Percentiles rank a stretch among this genome's conserved stretches.
Evolutionary conservation across 2,329 filamentous ascomycete species (phyloP).

Genomic region (Endocalyx cinctus): DNA sequence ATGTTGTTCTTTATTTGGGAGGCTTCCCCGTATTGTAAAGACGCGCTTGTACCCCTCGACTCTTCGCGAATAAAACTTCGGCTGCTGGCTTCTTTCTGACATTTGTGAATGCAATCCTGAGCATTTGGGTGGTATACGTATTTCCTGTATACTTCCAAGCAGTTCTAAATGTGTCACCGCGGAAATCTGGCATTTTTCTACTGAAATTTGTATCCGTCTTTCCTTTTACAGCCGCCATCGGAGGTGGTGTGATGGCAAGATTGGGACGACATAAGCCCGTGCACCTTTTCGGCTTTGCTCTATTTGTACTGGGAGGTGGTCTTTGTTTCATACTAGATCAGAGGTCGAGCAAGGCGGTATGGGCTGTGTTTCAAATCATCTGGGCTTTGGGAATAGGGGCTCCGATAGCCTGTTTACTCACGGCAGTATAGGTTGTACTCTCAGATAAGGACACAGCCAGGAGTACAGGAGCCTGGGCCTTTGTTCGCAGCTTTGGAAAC

Average conservation of each 20-base stretch:
- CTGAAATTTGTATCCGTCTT: constrained; percentile 18
- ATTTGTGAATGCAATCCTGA: constrained; percentile 30
- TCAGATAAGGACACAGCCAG: constrained; percentile 20
- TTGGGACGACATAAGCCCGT: constrained; percentile 10
- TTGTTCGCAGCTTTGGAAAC: constrained; percentile 34
- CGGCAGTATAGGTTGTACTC: constrained; percentile 28
- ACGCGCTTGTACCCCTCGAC: constrained; percentile 34
- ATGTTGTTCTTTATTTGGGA: constrained; percentile 3
- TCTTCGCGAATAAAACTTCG: constrained; percentile 38
- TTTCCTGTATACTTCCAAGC: constrained; percentile 38
- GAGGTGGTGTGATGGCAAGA: constrained; percentile 16
- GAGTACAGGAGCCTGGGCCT: constrained; percentile 28
- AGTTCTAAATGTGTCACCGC: constrained; percentile 22
- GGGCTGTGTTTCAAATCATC: constrained; percentile 31
- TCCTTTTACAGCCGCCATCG: constrained; percentile 15
- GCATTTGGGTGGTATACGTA: constrained; percentile 30
- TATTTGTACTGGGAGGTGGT: constrained; percentile 26
- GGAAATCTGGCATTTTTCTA: constrained; percentile 15
- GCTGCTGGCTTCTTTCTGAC: constrained; percentile 24
- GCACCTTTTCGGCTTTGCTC: constrained; percentile 18
- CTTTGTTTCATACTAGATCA: constrained; percentile 28
- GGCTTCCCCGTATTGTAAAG: constrained; percentile 1
- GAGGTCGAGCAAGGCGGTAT: constrained; percentile 23
- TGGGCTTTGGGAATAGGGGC: constrained; percentile 29
- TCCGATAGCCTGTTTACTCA: constrained; percentile 28